These are phyloP conservation scores for Incumbomyces lentus DNA, from an alignment of 2,329 filamentous ascomycete genomes.

Conservation along the genomic window DNA sequence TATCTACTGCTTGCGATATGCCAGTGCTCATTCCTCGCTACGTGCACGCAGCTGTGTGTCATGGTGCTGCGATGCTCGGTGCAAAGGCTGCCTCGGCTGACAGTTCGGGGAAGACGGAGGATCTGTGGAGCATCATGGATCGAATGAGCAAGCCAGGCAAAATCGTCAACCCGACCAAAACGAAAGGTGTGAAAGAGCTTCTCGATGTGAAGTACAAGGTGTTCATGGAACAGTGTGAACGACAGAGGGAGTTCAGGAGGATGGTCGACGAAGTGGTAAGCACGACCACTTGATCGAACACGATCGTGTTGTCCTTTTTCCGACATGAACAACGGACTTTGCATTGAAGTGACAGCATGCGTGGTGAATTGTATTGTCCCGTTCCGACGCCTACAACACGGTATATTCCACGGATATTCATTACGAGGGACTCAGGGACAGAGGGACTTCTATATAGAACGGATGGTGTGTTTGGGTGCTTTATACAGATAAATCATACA, in stretches of 20 bases:
- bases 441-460: too few species aligned
- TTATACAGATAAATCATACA: too few species aligned
- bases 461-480: too few species aligned
- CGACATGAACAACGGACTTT: too few species aligned
- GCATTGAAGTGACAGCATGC: too few species aligned
- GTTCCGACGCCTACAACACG: too few species aligned
- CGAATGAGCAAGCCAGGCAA: slow-evolving; percentile 90
- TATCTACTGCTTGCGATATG: slow-evolving; percentile 83
- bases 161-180: slow-evolving; percentile 63
- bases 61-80: slow-evolving; percentile 96
- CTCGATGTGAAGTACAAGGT: slow-evolving; percentile 85
- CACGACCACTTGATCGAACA: slow-evolving; percentile 1
- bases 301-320: too few species aligned
- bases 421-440: too few species aligned
- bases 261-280: slow-evolving; percentile 55
- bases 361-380: too few species aligned
- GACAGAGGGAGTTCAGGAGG: slow-evolving; percentile 71
- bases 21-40: slow-evolving; percentile 89
- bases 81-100: slow-evolving; percentile 89
- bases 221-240: slow-evolving; percentile 85
- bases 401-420: too few species aligned
- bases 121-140: slow-evolving; percentile 95
- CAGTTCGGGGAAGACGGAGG: slow-evolving; percentile 66
- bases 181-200: slow-evolving; percentile 65
- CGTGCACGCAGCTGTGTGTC: slow-evolving; percentile 88